Conservation (phyloP, 495 filamentous ascomycete species). For the Hypomontagnella monticulosa region DNA sequence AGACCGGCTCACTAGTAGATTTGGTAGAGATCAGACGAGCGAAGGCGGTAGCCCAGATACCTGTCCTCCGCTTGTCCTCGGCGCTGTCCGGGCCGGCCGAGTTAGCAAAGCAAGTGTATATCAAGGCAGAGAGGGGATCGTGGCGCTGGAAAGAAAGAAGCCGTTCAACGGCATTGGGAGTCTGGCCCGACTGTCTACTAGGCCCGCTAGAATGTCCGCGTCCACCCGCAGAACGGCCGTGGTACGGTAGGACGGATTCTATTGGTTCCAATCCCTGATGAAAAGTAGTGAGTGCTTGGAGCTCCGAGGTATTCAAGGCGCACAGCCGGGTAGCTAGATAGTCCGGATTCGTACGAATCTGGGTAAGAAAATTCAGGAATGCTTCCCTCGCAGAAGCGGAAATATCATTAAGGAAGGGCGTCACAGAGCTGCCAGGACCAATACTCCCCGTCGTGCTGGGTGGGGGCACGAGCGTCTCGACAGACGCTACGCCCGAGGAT, state of each 20-base stretch:
- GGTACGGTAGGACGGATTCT: slow-evolving; percentile 80
- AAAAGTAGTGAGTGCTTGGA: slow-evolving; percentile 76
- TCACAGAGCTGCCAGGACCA: slow-evolving; percentile 58
- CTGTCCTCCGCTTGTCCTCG: slow-evolving; percentile 75
- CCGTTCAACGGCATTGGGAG: slow-evolving; percentile 72
- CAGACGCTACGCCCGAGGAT: slow-evolving; percentile 54
- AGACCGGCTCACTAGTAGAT: slow-evolving; percentile 67
- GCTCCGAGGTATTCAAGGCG: slow-evolving; percentile 75
- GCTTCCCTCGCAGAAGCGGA: slow-evolving; percentile 77
- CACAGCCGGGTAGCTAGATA: slow-evolving; percentile 85
- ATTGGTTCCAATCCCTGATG: slow-evolving; percentile 79
- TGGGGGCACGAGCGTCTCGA: slow-evolving; percentile 56
- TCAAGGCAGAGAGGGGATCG: slow-evolving; percentile 84
- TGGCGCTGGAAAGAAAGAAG: slow-evolving; percentile 85
- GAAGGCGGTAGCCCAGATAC: slow-evolving; percentile 88
- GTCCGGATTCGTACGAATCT: slow-evolving; percentile 83
- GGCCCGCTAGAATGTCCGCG: slow-evolving; percentile 55
- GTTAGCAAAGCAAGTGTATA: slow-evolving; percentile 90
- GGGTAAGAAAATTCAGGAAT: slow-evolving; percentile 79
- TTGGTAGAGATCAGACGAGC: slow-evolving; percentile 75
- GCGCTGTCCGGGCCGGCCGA: slow-evolving; percentile 80
- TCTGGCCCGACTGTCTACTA: slow-evolving; percentile 56
- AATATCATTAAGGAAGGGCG: slow-evolving; percentile 82
- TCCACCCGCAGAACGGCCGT: slow-evolving; percentile 66
- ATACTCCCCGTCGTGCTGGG: slow-evolving; percentile 47